Evolutionary conservation across 78 protist genomes (phyloP), one percentile per base, ranked within the genome.

Genomic region (Diacronema lutheri): DNA sequence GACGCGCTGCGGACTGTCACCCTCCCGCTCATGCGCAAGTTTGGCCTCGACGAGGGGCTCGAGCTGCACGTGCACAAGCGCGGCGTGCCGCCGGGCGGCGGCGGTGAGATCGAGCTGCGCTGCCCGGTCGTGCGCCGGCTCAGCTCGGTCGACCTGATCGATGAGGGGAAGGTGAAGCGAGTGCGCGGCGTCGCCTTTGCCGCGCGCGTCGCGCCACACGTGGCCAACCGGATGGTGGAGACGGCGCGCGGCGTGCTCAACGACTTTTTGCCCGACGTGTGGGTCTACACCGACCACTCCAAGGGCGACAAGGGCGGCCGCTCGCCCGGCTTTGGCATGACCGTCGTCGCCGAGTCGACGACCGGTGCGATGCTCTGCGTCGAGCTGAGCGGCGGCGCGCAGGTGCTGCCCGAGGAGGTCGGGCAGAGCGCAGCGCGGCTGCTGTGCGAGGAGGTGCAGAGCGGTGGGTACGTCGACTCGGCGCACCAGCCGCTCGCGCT

Each of bases 81-180:
- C 7, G 99, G 98, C 11, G 92, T 94, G 1, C 97, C 93, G 13
- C 97, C 98, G 5, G 40, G n/a, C 6, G 99, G 98, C 0, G 98
- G 97, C 19, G 98, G 98, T 31, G 92, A 89, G 46, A 96, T 97
- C n/a, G 0, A 57, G 31, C 83, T 97, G 57, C 84, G 46, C 4
- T 89, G 95, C 65, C 97, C 98, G 4, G 37, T 50, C 7, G 95
- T 92, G 68, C 35, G 79, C 55, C 23, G 41, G 40, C 85, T 97
- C 19, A 72, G 23, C 23, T 90, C 98, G 25, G 11, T 97, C 41
- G 78, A 90, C 29, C 40, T 91, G 16, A 4, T 80, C 23, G 96
- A 93, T 62, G 79, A 55, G 16, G 99, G 98, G 26, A 77, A 85
- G 56, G 86, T 97, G 68, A 86, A 95, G 82, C 76, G 98, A 14